Percentiles rank a stretch among this genome's conserved stretches.
Conservation (phyloP, 2,329 filamentous ascomycete species). For the Tolypocladium album region DNA sequence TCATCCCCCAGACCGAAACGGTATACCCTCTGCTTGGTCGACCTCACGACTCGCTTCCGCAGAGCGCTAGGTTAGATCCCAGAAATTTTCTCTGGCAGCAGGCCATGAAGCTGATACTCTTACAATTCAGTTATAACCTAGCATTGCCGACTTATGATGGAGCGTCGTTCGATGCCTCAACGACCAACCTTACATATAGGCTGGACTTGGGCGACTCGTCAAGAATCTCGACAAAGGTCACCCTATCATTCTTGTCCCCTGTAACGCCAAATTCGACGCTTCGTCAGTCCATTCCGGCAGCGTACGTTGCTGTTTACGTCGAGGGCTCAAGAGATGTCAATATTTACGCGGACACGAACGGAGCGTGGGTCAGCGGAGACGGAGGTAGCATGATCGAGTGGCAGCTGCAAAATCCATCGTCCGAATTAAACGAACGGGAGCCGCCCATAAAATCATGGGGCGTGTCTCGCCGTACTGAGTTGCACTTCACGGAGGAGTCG, state of each 20-base stretch:
- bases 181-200: slow-evolving; percentile 37
- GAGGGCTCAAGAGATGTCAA: slow-evolving; percentile 54
- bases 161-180: slow-evolving; percentile 36
- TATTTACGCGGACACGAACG: slow-evolving; percentile 58
- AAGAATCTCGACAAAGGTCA: slow-evolving; percentile 23
- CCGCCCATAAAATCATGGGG: slow-evolving; percentile 53
- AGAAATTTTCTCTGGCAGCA: slow-evolving; percentile 1
- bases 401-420: slow-evolving; percentile 35
- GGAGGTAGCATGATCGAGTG: slow-evolving; percentile 59
- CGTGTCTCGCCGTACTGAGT: slow-evolving; percentile 47
- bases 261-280: slow-evolving; percentile 74
- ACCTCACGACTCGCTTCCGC: slow-evolving; percentile 35
- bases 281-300: slow-evolving; percentile 71
- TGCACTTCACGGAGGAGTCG: slow-evolving; percentile 61
- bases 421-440: slow-evolving; percentile 7
- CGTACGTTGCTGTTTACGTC: slow-evolving; percentile 63
- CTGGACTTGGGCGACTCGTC: slow-evolving; percentile 18
- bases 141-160: slow-evolving; percentile 31
- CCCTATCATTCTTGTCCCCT: slow-evolving; percentile 55
- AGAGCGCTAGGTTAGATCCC: slow-evolving; percentile 11
- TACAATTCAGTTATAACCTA: slow-evolving; percentile 20
- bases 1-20: slow-evolving; percentile 27
- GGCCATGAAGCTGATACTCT: neutral
- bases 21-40: slow-evolving; percentile 41
- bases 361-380: slow-evolving; percentile 75